These are phyloP conservation scores for Pseudogymnoascus sp. DNA, from an alignment of 2,329 filamentous ascomycete species.

Conservation along the genomic window DNA sequence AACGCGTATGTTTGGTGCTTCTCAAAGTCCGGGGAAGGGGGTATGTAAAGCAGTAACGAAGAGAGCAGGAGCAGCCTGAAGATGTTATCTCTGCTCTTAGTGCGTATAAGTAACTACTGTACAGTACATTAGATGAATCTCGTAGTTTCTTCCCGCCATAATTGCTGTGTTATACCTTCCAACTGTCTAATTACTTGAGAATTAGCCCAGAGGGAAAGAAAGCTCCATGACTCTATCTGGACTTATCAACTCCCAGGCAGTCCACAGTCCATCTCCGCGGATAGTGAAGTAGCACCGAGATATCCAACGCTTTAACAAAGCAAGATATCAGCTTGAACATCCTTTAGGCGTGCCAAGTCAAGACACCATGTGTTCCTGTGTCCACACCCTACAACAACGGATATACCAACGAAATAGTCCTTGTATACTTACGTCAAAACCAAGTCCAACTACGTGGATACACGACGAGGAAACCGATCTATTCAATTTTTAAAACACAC, in stretches of 20 bases:
- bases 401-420: too few species aligned
- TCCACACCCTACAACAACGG: neutral
- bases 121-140: neutral
- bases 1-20: neutral
- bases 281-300: neutral
- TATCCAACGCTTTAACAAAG: neutral
- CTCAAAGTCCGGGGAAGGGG: neutral
- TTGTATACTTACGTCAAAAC: neutral
- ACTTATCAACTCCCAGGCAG: neutral
- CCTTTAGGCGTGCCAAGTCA: neutral
- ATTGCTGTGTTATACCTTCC: neutral
- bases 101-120: neutral
- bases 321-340: neutral
- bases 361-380: neutral
- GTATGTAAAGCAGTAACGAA: neutral
- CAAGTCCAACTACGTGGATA: neutral
- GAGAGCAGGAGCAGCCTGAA: neutral
- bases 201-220: too few species aligned
- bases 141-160: neutral
- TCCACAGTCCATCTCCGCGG: neutral
- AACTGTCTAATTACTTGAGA: neutral
- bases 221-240: too few species aligned
- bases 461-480: neutral
- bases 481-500: neutral
- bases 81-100: neutral